These are phyloP conservation scores for Sanghuangporus sanghuang DNA, from an alignment of 1,284 basidiomycete genomes.

Conservation along the genomic window DNA sequence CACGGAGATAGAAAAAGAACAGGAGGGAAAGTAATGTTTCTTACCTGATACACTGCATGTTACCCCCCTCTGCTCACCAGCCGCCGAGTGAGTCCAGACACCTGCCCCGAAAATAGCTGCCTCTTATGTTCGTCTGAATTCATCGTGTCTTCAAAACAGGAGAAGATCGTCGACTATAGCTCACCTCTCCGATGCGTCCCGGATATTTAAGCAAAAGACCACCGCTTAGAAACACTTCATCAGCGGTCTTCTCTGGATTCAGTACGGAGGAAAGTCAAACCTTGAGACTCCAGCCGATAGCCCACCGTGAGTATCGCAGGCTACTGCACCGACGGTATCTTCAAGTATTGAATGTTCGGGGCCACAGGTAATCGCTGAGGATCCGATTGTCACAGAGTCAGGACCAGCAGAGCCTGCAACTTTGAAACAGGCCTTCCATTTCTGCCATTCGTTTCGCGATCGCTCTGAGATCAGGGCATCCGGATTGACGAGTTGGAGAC, in stretches of 20 bases:
- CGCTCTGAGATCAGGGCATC: slow-evolving; percentile 43
- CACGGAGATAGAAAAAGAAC: background rate
- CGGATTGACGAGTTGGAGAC: slow-evolving; percentile 32
- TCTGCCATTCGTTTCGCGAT: slow-evolving; percentile 50
- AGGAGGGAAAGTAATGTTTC: background rate
- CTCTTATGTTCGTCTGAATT: slow-evolving; percentile 21
- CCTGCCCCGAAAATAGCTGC: slow-evolving; percentile 36
- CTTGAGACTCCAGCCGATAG: slow-evolving; percentile 73
- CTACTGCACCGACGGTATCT: slow-evolving; percentile 74
- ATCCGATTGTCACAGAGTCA: background rate
- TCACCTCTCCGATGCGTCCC: slow-evolving; percentile 67
- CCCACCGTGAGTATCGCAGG: slow-evolving; percentile 37
- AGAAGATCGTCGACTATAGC: slow-evolving; percentile 53
- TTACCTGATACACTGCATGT: slow-evolving; percentile 70
- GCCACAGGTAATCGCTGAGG: background rate
- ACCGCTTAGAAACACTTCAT: slow-evolving; percentile 40
- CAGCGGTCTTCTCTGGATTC: background rate
- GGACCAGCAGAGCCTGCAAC: slow-evolving; percentile 19
- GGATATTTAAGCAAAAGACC: slow-evolving; percentile 66
- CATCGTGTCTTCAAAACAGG: slow-evolving; percentile 26
- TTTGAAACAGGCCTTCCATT: slow-evolving; percentile 47
- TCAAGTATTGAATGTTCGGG: slow-evolving; percentile 29
- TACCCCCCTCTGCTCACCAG: slow-evolving; percentile 24
- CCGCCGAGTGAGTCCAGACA: slow-evolving; percentile 53
- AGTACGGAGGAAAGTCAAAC: slow-evolving; percentile 28